A percentile compares a stretch with the other conserved stretches of the same genome.
These are phyloP conservation scores for Nitzschia putrida DNA, from an alignment of 108 stramenopile species.

Conservation along the genomic window DNA sequence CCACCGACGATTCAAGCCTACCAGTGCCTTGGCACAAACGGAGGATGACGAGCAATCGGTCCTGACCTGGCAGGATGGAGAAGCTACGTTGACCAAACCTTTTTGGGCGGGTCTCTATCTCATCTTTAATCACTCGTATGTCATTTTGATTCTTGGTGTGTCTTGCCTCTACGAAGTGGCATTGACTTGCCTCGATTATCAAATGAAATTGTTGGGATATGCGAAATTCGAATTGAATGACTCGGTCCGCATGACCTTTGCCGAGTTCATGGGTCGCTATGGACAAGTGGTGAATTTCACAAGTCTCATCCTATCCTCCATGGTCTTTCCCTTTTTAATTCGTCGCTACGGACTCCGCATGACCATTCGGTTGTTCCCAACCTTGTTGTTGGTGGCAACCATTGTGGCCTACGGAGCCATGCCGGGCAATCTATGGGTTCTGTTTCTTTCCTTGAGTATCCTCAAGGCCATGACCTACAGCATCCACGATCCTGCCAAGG, in stretches of 20 bases:
- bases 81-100: constrained; percentile 41
- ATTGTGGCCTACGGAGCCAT: constrained; percentile 73
- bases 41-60: constrained; percentile 37
- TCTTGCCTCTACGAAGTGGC: constrained; percentile 94
- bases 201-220: constrained; percentile 93
- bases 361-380: constrained; percentile 86
- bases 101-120: constrained; percentile 73
- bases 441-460: constrained; percentile 79
- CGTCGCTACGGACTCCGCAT: constrained; percentile 65
- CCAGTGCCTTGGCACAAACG: constrained; percentile 15
- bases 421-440: constrained; percentile 71
- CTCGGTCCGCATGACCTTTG: constrained; percentile 49
- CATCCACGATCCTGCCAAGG: constrained; percentile 91
- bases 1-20: constrained; percentile 32
- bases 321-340: constrained; percentile 83
- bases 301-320: constrained; percentile 75
- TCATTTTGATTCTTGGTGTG: constrained; percentile 87
- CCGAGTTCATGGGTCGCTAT: constrained; percentile 89
- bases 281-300: constrained; percentile 87
- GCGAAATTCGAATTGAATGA: constrained; percentile 49
- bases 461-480: constrained; percentile 93
- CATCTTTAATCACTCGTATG: constrained; percentile 86
- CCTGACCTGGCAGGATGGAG: constrained; percentile 33
- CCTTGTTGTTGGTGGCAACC: constrained; percentile 69
- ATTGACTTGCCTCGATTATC: constrained; percentile 94